Evolutionary conservation across 2,329 filamentous ascomycete species (phyloP).

Genomic region (Claviceps pazoutovae): DNA sequence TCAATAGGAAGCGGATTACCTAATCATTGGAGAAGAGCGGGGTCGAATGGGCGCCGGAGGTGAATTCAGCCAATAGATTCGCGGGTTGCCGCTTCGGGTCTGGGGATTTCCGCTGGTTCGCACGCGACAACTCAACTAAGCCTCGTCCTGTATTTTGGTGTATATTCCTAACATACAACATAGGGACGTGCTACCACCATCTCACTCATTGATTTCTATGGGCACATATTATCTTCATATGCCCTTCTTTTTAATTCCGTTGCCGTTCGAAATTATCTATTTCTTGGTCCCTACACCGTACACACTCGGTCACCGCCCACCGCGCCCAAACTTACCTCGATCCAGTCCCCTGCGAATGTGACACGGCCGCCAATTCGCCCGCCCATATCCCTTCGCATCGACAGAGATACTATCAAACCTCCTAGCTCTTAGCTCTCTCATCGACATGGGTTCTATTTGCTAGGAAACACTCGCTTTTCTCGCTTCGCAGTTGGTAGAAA

Average conservation of each 20-base stretch:
- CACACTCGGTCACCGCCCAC: background rate
- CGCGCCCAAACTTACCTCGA: background rate
- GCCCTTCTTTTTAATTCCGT: background rate
- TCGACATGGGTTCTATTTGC: constrained; percentile 15
- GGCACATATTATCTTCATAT: background rate
- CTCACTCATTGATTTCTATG: background rate
- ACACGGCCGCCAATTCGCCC: background rate
- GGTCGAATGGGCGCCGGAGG: background rate
- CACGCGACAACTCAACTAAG: too few species aligned
- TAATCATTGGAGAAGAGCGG: background rate
- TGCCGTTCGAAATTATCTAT: background rate
- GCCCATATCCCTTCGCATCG: background rate
- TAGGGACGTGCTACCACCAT: background rate
- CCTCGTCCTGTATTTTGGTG: too few species aligned
- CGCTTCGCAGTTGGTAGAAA: background rate
- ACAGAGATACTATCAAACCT: background rate
- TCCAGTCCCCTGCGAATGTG: background rate
- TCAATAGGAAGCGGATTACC: background rate
- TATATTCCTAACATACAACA: background rate
- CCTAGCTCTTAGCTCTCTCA: background rate
- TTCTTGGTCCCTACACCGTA: background rate
- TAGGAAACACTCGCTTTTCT: constrained; percentile 6
- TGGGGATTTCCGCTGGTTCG: too few species aligned
- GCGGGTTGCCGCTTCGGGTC: too few species aligned
- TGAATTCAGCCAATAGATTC: background rate